These are phyloP conservation scores for Dipodascus geniculatus DNA, from an alignment of 805 yeast species.

Conservation along the genomic window DNA sequence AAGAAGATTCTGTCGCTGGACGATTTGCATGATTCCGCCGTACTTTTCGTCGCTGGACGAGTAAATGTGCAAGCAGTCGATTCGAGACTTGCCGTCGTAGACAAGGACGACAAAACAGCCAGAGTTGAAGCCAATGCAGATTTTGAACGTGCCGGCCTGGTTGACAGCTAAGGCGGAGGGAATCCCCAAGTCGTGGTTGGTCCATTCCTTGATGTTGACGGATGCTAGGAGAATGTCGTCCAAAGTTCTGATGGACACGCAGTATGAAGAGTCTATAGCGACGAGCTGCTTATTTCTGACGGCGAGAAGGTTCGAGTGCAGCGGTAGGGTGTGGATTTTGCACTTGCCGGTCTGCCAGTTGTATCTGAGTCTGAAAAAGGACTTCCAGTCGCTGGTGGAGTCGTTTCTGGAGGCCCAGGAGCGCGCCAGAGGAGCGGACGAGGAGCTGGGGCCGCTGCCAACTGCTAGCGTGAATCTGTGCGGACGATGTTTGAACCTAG, in stretches of 20 bases:
- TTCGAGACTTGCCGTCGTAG: background rate
- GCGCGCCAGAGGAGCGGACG: background rate
- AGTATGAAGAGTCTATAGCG: slow-evolving; percentile 1
- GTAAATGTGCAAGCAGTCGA: background rate
- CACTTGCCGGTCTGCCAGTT: slow-evolving; percentile 9
- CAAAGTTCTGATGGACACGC: background rate
- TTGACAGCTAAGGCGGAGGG: background rate
- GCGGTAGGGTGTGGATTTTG: slow-evolving; percentile 1
- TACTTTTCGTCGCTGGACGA: background rate
- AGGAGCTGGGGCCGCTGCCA: background rate
- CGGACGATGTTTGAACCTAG: background rate
- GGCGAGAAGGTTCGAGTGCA: background rate
- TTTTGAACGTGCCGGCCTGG: background rate
- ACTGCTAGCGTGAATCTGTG: background rate
- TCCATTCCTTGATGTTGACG: background rate
- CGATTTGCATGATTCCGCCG: background rate
- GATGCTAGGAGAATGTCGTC: background rate
- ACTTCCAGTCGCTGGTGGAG: slow-evolving; percentile 4
- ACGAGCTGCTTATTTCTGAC: slow-evolving; percentile 2
- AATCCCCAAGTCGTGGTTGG: background rate
- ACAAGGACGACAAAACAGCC: background rate
- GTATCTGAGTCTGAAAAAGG: slow-evolving; percentile 4
- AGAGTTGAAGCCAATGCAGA: background rate
- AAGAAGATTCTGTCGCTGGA: background rate
- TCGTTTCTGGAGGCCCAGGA: background rate